Percentiles rank a stretch among this genome's conserved stretches.
Conservation (phyloP, 257 asterid species). For the Solanum peruvianum region DNA sequence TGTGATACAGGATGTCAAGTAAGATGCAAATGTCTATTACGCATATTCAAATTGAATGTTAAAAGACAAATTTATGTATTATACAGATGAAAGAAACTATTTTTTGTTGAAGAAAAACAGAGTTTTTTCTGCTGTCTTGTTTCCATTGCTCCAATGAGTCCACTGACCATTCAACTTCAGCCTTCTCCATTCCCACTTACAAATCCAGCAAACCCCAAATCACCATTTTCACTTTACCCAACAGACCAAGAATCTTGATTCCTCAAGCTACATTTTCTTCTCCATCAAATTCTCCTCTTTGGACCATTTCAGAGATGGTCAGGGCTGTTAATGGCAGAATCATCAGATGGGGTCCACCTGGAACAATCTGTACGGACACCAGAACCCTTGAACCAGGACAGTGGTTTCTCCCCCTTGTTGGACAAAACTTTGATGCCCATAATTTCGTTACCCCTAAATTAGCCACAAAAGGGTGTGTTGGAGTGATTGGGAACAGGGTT, state of each 20-base stretch:
- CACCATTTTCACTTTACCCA: neutral
- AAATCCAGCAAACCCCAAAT: neutral
- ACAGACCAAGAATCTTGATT: neutral
- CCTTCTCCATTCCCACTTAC: neutral
- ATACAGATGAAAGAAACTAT: fast-evolving
- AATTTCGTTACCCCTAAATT: constrained; percentile 14
- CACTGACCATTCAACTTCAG: neutral
- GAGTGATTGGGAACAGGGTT: constrained; percentile 15
- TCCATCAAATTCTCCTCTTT: neutral
- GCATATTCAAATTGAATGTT: neutral
- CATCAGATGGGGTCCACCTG: constrained; percentile 12
- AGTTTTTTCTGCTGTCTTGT: neutral
- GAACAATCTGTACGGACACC: constrained; percentile 23
- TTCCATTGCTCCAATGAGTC: neutral
- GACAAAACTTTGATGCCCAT: constrained; percentile 20
- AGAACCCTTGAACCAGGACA: constrained; percentile 20
- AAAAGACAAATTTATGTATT: too few species aligned
- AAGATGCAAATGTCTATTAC: fast-evolving
- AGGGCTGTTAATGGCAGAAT: constrained; percentile 10
- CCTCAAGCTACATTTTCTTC: neutral
- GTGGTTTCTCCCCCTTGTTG: constrained; percentile 23
- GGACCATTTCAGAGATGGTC: constrained; percentile 17
- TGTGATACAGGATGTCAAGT: fast-evolving
- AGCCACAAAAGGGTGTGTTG: constrained; percentile 2
- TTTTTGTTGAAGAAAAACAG: neutral